Conservation (phyloP, 805 yeast genomes). For the Lachancea sp. region DNA sequence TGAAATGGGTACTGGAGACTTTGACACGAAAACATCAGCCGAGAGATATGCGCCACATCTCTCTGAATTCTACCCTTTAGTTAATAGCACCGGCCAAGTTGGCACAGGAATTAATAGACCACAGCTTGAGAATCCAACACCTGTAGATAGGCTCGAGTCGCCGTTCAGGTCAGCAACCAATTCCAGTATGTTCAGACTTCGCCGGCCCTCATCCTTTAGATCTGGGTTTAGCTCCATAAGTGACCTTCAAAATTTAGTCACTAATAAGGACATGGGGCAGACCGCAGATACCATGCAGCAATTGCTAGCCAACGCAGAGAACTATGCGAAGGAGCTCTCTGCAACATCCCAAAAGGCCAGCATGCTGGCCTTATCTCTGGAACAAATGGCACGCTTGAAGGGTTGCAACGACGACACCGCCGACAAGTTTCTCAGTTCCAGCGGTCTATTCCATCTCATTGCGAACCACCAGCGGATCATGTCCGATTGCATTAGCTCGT, state of each 20-base stretch:
- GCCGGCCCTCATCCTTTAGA: conserved; percentile 34
- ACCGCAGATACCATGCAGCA: conserved; percentile 45
- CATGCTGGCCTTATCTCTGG: conserved; percentile 65
- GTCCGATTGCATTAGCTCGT: conserved; percentile 47
- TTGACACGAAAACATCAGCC: conserved; percentile 12
- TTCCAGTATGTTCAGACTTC: conserved; percentile 10
- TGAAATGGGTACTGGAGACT: not conserved
- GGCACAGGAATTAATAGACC: not conserved
- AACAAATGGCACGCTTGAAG: conserved; percentile 53
- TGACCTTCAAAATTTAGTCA: conserved; percentile 55
- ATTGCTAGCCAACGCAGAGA: conserved; percentile 42
- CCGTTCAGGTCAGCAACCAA: conserved; percentile 2
- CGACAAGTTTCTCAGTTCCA: conserved; percentile 62
- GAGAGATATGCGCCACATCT: conserved; percentile 42
- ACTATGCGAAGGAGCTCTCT: conserved; percentile 39
- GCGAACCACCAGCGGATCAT: conserved; percentile 74
- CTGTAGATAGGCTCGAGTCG: not conserved
- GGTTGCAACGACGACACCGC: conserved; percentile 51
- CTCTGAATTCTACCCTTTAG: conserved; percentile 52
- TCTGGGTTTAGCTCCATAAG: conserved; percentile 42
- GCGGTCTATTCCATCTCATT: conserved; percentile 69
- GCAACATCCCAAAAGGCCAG: conserved; percentile 50
- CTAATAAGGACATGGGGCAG: conserved; percentile 50
- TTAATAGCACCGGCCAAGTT: conserved; percentile 29
- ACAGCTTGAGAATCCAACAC: not conserved